Evolutionary conservation across 31 red algal species (phyloP).

Genomic region (Porphyra umbilicalis): DNA sequence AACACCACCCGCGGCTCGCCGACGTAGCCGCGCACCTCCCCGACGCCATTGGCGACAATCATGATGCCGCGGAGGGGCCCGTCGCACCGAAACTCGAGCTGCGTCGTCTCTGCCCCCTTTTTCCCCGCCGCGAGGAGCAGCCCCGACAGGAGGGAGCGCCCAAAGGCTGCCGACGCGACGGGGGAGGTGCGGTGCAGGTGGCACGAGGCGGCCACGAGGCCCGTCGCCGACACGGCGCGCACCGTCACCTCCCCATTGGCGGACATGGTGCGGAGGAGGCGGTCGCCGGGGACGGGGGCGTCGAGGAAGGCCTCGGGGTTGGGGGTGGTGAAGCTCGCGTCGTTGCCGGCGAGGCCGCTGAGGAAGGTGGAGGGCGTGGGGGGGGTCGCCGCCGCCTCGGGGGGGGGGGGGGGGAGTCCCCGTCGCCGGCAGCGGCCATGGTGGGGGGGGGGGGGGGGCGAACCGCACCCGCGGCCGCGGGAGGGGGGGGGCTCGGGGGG

Average conservation of each 20-base stretch:
- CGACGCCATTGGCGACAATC: conserved; percentile 60
- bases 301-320: conserved; percentile 49
- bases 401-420: not conserved
- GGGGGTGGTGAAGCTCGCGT: conserved; percentile 10
- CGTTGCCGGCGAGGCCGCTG: not conserved
- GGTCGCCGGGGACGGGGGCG: conserved; percentile 69
- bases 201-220: conserved; percentile 50
- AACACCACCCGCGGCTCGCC: conserved; percentile 68
- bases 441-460: not conserved
- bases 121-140: conserved; percentile 74
- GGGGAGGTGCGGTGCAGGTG: conserved; percentile 62
- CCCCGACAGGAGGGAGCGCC: conserved; percentile 59
- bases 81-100: conserved; percentile 81
- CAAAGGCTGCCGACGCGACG: conserved; percentile 80
- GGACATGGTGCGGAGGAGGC: conserved; percentile 55
- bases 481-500: not conserved
- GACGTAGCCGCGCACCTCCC: conserved; percentile 80
- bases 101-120: conserved; percentile 70
- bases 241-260: conserved; percentile 56
- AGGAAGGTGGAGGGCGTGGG: not conserved
- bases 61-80: conserved; percentile 69
- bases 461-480: too few species aligned
- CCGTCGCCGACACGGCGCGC: conserved; percentile 53
- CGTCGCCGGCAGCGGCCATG: not conserved
- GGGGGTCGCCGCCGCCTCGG: not conserved